Percentiles rank a stretch among this genome's conserved stretches.
Conservation (phyloP, 257 asterid genomes). For the Jasminum sambac region DNA sequence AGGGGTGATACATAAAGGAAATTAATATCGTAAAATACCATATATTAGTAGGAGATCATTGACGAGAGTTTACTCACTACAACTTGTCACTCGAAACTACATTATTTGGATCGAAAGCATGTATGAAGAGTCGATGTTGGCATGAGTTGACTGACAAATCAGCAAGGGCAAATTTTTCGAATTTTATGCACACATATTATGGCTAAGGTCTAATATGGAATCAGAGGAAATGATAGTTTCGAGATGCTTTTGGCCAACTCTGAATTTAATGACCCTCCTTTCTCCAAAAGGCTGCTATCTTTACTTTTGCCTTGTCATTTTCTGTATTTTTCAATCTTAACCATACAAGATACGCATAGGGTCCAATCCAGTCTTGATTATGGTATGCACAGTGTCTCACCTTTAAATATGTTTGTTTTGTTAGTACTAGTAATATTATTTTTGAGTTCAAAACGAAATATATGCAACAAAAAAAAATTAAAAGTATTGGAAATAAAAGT, state of each 20-base stretch:
- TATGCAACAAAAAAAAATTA: too few relatives aligned
- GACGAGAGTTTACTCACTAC: too few relatives aligned
- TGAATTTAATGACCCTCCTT: not conserved
- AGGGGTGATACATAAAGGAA: too few relatives aligned
- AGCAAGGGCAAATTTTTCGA: not conserved
- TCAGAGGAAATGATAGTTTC: not conserved
- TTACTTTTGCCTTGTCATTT: not conserved
- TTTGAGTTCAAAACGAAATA: too few relatives aligned
- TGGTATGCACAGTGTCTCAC: not conserved
- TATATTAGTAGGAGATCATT: too few relatives aligned
- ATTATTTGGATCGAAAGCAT: too few relatives aligned
- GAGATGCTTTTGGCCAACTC: not conserved
- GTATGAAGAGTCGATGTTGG: too few relatives aligned
- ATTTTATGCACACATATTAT: not conserved
- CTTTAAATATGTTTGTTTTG: not conserved
- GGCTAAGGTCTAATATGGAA: not conserved
- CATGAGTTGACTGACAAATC: not conserved
- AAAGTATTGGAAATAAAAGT: too few relatives aligned
- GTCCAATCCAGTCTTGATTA: not conserved
- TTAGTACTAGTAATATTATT: too few relatives aligned
- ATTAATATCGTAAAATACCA: too few relatives aligned
- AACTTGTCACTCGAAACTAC: too few relatives aligned
- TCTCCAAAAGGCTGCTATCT: not conserved
- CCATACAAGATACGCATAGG: not conserved
- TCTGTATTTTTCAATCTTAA: not conserved